Evolutionary conservation across 169 alveolate genomes (phyloP).

Genomic region (Eimeria praecox): DNA sequence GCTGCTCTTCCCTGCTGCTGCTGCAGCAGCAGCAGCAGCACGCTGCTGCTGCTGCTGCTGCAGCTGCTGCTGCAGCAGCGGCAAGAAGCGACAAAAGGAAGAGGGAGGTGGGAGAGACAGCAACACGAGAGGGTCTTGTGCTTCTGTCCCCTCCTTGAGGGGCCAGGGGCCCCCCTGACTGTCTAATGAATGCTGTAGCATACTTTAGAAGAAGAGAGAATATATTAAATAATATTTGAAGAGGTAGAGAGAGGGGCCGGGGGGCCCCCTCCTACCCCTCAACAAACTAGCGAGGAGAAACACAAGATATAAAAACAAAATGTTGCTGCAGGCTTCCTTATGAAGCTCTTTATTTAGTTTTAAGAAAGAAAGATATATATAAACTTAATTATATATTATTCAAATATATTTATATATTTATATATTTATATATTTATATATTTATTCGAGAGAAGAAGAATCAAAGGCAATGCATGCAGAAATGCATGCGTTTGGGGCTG

Average conservation of each 20-base stretch:
- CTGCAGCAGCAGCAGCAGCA: background rate
- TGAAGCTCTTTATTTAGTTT: background rate
- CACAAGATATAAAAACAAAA: background rate
- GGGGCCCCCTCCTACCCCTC: constrained; percentile 18
- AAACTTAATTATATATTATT: too few relatives aligned
- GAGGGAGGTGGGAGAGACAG: constrained; percentile 53
- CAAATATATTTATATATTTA: too few relatives aligned
- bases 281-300: too few relatives aligned
- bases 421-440: too few relatives aligned
- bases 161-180: constrained; percentile 24
- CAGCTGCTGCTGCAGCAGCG: constrained; percentile 54
- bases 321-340: background rate
- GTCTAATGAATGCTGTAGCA: background rate
- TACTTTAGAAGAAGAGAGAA: background rate
- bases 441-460: background rate
- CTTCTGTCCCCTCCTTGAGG: constrained; percentile 32
- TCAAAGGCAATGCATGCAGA: background rate
- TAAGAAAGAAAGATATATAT: background rate
- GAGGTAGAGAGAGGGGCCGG: background rate
- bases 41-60: background rate
- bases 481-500: constrained; percentile 40
- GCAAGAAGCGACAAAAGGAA: constrained; percentile 35
- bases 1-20: constrained; percentile 41
- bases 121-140: constrained; percentile 18
- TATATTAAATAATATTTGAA: too few relatives aligned